These are phyloP conservation scores for Aspergillus sclerotioniger DNA, from an alignment of 495 filamentous ascomycete species.

Conservation along the genomic window DNA sequence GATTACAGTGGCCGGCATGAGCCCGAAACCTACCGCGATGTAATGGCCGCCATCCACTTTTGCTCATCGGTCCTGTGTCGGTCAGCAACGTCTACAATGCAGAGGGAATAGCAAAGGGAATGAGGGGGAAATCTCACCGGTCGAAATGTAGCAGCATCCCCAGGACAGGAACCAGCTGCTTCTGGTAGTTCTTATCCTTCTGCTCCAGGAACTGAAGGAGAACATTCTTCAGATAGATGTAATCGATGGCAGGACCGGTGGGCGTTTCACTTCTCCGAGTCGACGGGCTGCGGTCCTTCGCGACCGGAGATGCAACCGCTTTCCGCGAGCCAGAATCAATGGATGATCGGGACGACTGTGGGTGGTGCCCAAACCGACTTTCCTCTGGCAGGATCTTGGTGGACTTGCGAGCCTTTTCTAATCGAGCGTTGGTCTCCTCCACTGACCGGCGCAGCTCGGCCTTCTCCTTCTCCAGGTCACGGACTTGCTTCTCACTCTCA, in stretches of 20 bases:
- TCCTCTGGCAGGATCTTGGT: conserved; percentile 53
- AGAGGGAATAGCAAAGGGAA: not conserved
- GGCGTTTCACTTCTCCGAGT: conserved; percentile 41
- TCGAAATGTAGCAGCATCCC: conserved; percentile 92
- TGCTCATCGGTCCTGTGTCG: conserved; percentile 71
- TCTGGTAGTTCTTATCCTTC: conserved; percentile 85
- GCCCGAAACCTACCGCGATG: conserved; percentile 38
- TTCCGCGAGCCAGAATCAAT: conserved; percentile 59
- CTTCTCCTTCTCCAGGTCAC: conserved; percentile 78
- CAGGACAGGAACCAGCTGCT: conserved; percentile 87
- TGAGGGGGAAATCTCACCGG: conserved; percentile 47
- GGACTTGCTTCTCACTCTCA: conserved; percentile 79
- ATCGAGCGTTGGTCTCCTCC: conserved; percentile 70
- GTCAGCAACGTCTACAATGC: conserved; percentile 12
- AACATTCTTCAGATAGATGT: conserved; percentile 92
- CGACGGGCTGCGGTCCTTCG: conserved; percentile 38
- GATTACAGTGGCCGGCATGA: conserved; percentile 5
- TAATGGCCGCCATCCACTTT: conserved; percentile 82
- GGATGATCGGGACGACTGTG: conserved; percentile 60
- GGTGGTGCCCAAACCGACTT: conserved; percentile 38
- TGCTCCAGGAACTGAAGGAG: conserved; percentile 93
- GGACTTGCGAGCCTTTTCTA: conserved; percentile 79
- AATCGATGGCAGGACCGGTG: conserved; percentile 55
- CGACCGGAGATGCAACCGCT: conserved; percentile 38
- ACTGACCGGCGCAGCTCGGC: conserved; percentile 68